Evolutionary conservation across 2,329 filamentous ascomycete species (phyloP).

Genomic region (Colletotrichum coccodes): DNA sequence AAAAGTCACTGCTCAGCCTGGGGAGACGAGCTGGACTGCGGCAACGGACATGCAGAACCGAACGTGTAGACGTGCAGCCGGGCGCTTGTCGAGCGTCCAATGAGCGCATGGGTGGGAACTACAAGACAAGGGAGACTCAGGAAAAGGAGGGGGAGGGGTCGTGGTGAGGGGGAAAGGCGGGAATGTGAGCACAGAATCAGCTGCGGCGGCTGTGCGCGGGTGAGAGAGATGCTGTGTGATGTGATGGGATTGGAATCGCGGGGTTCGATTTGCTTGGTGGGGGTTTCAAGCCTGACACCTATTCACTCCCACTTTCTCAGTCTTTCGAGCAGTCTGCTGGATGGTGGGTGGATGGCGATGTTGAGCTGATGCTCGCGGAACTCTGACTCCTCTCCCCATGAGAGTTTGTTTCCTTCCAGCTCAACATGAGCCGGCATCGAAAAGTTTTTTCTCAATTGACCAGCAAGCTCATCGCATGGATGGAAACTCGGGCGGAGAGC

Average conservation of each 20-base stretch:
- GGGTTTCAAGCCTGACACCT: constrained; percentile 3
- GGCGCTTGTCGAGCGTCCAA: constrained; percentile 25
- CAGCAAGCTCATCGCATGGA: constrained; percentile 11
- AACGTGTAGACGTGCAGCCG: constrained; percentile 3
- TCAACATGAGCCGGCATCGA: not conserved
- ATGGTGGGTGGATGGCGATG: not conserved
- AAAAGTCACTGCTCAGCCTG: constrained; percentile 1
- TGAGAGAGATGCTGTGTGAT: constrained; percentile 17
- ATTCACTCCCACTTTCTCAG: not conserved
- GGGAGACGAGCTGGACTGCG: not conserved
- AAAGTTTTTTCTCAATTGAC: not conserved
- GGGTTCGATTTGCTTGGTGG: constrained; percentile 13
- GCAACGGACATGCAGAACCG: not conserved
- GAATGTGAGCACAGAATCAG: constrained; percentile 19
- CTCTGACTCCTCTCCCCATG: not conserved
- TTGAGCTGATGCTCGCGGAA: not conserved
- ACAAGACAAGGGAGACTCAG: not conserved
- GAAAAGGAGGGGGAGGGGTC: not conserved
- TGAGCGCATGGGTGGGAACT: constrained; percentile 9
- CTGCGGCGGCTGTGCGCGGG: constrained; percentile 16
- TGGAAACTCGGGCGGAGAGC: constrained; percentile 15
- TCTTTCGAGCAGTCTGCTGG: not conserved
- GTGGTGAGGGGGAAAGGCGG: not conserved
- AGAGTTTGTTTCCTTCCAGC: not conserved
- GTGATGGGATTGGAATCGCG: constrained; percentile 28